Evolutionary conservation across 1,284 basidiomycete genomes (phyloP).

Genomic region (Coniophora puteana): DNA sequence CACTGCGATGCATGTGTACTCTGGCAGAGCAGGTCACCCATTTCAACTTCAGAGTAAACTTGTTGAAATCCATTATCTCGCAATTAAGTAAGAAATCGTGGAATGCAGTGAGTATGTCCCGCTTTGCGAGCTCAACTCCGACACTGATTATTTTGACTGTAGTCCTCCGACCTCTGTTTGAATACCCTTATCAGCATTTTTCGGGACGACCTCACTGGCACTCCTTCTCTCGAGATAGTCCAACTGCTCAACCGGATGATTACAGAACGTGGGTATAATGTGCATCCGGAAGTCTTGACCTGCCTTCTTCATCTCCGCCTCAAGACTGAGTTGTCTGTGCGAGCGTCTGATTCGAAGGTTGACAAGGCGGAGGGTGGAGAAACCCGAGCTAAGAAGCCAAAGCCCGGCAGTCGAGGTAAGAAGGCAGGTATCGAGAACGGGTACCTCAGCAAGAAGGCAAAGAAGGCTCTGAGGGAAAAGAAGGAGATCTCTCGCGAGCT

Average conservation of each 20-base stretch:
- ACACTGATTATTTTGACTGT: constrained; percentile 11
- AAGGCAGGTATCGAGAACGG: constrained; percentile 58
- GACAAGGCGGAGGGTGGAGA: constrained; percentile 51
- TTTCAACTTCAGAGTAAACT: constrained; percentile 96
- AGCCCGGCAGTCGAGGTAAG: constrained; percentile 45
- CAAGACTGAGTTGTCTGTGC: constrained; percentile 81
- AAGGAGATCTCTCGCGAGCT: constrained; percentile 87
- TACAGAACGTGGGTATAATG: constrained; percentile 88
- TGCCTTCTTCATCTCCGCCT: constrained; percentile 87
- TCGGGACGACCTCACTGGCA: constrained; percentile 73
- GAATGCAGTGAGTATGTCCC: constrained; percentile 64
- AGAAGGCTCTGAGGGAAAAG: constrained; percentile 83
- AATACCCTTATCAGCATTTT: constrained; percentile 81
- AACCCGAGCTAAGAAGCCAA: constrained; percentile 41
- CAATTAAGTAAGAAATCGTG: constrained; percentile 84
- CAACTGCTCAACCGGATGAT: constrained; percentile 94
- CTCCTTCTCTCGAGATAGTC: constrained; percentile 85
- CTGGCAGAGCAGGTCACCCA: constrained; percentile 84
- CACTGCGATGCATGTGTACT: constrained; percentile 85
- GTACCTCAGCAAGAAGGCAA: constrained; percentile 86
- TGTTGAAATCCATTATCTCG: constrained; percentile 86
- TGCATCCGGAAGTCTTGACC: constrained; percentile 87
- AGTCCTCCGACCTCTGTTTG: constrained; percentile 82
- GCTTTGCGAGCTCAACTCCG: constrained; percentile 6
- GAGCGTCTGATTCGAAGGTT: constrained; percentile 65